phyloP scores from a whole-genome alignment of 2,329 filamentous ascomycete species.

The Diaporthe helianthi region DNA sequence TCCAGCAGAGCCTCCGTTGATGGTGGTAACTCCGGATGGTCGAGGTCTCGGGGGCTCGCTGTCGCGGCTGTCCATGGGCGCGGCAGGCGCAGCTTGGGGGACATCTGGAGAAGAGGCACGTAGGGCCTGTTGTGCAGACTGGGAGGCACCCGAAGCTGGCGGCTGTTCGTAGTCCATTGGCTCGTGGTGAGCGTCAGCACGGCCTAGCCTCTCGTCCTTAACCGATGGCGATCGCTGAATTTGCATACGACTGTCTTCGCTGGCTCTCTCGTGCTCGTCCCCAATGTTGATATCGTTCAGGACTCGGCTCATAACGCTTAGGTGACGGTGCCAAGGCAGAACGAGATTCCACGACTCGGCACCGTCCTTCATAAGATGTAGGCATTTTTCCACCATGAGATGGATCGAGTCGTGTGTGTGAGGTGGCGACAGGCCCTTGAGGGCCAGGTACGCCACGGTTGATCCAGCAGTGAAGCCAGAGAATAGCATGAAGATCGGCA shows the following conservation, averaged over 20 bases:
- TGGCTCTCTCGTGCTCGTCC: slow-evolving; percentile 42
- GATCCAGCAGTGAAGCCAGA: slow-evolving; percentile 67
- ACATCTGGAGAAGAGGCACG: slow-evolving; percentile 40
- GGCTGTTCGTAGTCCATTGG: slow-evolving; percentile 64
- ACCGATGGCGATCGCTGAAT: slow-evolving; percentile 48
- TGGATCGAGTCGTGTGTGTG: slow-evolving; percentile 64
- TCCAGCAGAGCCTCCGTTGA: slow-evolving; percentile 62
- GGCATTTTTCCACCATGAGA: slow-evolving; percentile 63
- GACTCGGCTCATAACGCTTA: slow-evolving; percentile 68
- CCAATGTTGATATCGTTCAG: slow-evolving; percentile 59
- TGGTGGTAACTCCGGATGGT: slow-evolving; percentile 63
- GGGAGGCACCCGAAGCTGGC: slow-evolving; percentile 44
- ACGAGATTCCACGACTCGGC: slow-evolving; percentile 67
- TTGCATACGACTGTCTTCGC: slow-evolving; percentile 46
- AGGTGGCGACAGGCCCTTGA: slow-evolving; percentile 64
- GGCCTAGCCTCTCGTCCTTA: slow-evolving; percentile 64
- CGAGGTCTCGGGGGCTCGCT: slow-evolving; percentile 61
- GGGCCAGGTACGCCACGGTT: slow-evolving; percentile 67
- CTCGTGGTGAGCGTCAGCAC: slow-evolving; percentile 62
- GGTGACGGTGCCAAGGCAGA: slow-evolving; percentile 64
- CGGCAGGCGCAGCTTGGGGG: slow-evolving; percentile 28
- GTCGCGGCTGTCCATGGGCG: slow-evolving; percentile 50
- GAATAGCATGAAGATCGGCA: slow-evolving; percentile 70
- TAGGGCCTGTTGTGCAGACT: slow-evolving; percentile 29
- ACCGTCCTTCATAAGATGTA: slow-evolving; percentile 65